Conservation (phyloP, 169 alveolate genomes). For the Cystoisospora suis region DNA sequence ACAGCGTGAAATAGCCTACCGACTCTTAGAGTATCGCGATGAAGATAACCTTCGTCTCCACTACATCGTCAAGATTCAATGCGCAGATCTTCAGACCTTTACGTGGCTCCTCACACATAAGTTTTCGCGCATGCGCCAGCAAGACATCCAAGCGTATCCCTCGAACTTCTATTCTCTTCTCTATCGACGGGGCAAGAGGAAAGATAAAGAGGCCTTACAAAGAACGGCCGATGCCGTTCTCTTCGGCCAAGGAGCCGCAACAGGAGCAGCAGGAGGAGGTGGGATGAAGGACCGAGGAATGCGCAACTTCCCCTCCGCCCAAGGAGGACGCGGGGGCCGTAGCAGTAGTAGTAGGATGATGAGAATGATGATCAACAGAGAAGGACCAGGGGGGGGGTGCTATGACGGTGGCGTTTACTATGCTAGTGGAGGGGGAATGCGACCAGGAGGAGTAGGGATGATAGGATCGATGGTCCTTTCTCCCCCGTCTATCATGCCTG, state of each 20-base stretch:
- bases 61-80: not conserved
- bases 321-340: not conserved
- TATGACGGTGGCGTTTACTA: too few species aligned
- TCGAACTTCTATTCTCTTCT: not conserved
- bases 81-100: conserved; percentile 7
- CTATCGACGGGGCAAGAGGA: not conserved
- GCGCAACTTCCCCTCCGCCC: not conserved
- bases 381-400: not conserved
- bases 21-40: not conserved
- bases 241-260: not conserved
- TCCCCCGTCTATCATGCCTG: too few species aligned
- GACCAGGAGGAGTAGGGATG: too few species aligned
- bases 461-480: too few species aligned
- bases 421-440: too few species aligned
- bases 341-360: not conserved
- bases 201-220: not conserved
- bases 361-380: not conserved
- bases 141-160: not conserved
- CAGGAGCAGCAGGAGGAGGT: not conserved
- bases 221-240: not conserved
- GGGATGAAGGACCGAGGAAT: not conserved
- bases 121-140: conserved; percentile 17
- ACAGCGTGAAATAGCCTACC: not conserved
- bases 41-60: conserved; percentile 3
- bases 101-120: not conserved